Conservation (phyloP, 768 basidiomycete species). For the Podaxis sp. region DNA sequence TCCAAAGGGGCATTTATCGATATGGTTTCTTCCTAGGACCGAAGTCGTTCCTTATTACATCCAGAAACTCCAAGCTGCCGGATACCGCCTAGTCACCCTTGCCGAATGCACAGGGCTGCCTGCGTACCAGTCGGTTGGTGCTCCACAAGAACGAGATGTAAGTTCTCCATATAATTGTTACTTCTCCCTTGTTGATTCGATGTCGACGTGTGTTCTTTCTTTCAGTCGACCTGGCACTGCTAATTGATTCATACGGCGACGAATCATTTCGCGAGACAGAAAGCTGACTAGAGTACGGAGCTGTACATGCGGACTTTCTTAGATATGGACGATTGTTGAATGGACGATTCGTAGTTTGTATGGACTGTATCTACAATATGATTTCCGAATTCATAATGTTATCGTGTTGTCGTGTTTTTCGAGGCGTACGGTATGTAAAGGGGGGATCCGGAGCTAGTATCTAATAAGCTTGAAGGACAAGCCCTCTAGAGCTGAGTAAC, state of each 20-base stretch:
- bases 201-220: background rate
- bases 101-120: slow-evolving; percentile 39
- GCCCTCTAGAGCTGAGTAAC: no score
- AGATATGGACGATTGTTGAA: background rate
- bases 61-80: slow-evolving; percentile 32
- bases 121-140: slow-evolving; percentile 33
- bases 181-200: background rate
- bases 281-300: background rate
- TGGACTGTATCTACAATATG: background rate
- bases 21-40: slow-evolving; percentile 18
- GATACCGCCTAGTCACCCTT: slow-evolving; percentile 41
- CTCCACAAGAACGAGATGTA: slow-evolving; percentile 30
- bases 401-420: background rate
- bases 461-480: no score
- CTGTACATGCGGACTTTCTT: background rate
- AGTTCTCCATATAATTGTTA: slow-evolving; percentile 11
- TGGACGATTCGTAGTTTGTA: background rate
- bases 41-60: slow-evolving; percentile 40
- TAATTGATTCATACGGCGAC: background rate
- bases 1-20: background rate
- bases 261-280: background rate
- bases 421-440: no score
- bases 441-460: no score
- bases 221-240: slow-evolving; percentile 10
- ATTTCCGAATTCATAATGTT: background rate